A percentile compares a stretch with the other conserved stretches of the same genome.
Conservation (phyloP, 805 yeast species). For the Kuraishia capsulata region DNA sequence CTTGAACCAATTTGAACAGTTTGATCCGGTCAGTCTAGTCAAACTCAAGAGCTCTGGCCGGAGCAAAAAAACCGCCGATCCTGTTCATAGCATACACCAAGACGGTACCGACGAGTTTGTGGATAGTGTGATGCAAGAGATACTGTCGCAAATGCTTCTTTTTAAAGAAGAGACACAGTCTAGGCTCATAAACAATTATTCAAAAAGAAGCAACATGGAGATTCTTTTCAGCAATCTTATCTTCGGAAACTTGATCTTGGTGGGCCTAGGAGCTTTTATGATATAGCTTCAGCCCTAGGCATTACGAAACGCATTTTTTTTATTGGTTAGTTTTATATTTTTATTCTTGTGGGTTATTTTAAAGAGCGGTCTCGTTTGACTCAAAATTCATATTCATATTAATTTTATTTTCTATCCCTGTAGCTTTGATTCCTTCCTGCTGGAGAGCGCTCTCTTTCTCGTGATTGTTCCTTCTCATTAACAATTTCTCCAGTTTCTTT, state of each 20-base stretch:
- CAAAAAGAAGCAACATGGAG: slow-evolving; percentile 22
- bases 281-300: too few relatives aligned
- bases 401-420: background rate
- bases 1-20: slow-evolving; percentile 30
- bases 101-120: slow-evolving; percentile 20
- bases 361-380: background rate
- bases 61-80: background rate
- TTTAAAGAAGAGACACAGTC: slow-evolving; percentile 23
- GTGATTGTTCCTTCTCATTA: background rate
- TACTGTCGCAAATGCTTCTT: slow-evolving; percentile 15
- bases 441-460: slow-evolving; percentile 3
- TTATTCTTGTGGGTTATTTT: background rate
- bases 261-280: slow-evolving; percentile 27
- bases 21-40: slow-evolving; percentile 15
- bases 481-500: slow-evolving; percentile 10
- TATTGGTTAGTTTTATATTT: background rate
- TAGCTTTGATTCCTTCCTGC: background rate
- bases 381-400: background rate
- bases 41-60: background rate
- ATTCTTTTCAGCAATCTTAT: slow-evolving; percentile 28
- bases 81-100: background rate
- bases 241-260: slow-evolving; percentile 25
- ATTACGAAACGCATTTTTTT: slow-evolving; percentile 18
- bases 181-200: slow-evolving; percentile 17
- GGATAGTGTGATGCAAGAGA: slow-evolving; percentile 19